Base-by-base conservation (phyloP, 1,284 basidiomycete species). In the Xerocomus amazonicus region DNA sequence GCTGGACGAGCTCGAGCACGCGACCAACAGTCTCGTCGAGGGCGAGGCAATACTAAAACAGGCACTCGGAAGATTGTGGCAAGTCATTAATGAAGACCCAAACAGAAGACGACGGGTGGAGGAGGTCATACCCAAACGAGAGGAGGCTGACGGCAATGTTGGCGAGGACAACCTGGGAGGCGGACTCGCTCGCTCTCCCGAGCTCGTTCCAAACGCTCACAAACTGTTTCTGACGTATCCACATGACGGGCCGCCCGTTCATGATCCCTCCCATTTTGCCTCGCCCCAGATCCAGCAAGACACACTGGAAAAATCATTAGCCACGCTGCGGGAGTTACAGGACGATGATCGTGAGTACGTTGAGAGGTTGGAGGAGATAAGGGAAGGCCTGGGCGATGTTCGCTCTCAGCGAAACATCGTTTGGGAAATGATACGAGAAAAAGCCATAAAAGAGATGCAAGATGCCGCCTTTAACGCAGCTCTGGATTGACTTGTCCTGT, bases 281-380 rank as follows among this genome's bases (percentile, higher is more conserved):
- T 76, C 77, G 4, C 80, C 80, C 13, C 81, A 84, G 45, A 74
- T 77, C 66, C 84, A 87, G 57, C 65, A 80, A 51, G 84, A 83
- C 40, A 83, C 72, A 10, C 63, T 91, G 49, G 86, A 90, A 60
- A 89, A 87, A 63, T 79, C 83, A 10, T 59, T 91, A 36, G 78
- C 82, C 9, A 76, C 79, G 4, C 66, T 91, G 43, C 78, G 84
- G 43, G 88, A 91, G 58, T 70, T 91, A 14, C 83, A 87, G 59
- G 89, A 91, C 60, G 89, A 91, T 59, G 84, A 83, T 4, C 74
- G 87, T 42, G 88, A 91, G 64, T 91, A 90, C 61, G 80, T 83
- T 4, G 89, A 90, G 59, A 77, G 88, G 26, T 65, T 91, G 49
- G 80, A 86, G 57, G 88, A 91, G 63, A 87, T 91, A 47, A 70